Base-by-base conservation (phyloP, 805 yeast species). In the Lachancea waltii region DNA sequence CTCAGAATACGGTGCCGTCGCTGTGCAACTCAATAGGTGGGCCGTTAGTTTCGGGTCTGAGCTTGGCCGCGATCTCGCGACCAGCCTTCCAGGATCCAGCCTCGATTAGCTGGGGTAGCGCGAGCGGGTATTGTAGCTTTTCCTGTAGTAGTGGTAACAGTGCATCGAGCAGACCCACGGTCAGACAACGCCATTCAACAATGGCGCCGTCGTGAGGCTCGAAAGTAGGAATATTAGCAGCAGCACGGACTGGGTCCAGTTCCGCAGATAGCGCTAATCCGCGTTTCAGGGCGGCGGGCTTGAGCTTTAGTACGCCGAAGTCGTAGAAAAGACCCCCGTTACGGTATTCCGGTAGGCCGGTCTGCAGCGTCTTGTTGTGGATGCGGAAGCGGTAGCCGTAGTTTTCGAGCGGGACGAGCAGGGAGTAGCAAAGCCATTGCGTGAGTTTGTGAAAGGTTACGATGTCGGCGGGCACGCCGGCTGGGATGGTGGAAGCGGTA, bases 51-150 rank as follows among this genome's bases (percentile, higher is more conserved):
- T 50, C 48, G 6, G 73, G 69, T 47, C 85, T 66, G 42, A 64
- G 47, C 40, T 60, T 50, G 7, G 70, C 70, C 2, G 85, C 83
- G 37, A 76, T 72, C 36, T 70, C 71, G 42, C 85, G 63, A 1
- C 85, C 85, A 2, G 79, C 72, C 44, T 71, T 73, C 85, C 85
- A 78, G 21, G 77, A 69, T 0, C 85, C 85, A 2, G 84, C 83
- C 46, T 78, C 85, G 33, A 78, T 72, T 40, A 78, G 51, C 52
- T 78, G 84, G 1, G 83, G 78, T 30, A 78, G 54, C 7, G 55
- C 45, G 32, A 78, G 50, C 32, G 62, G 60, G 22, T 63, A 60
- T 0, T 55, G 58, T 35, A 77, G 51, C 36, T 64, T 62, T 20
- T 67, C 60, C 46, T 78, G 78, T 26, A 77, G 71, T 36, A 71